phyloP scores from a whole-genome alignment of 2,329 filamentous ascomycete species.

The Orbilia blumenaviensis region DNA sequence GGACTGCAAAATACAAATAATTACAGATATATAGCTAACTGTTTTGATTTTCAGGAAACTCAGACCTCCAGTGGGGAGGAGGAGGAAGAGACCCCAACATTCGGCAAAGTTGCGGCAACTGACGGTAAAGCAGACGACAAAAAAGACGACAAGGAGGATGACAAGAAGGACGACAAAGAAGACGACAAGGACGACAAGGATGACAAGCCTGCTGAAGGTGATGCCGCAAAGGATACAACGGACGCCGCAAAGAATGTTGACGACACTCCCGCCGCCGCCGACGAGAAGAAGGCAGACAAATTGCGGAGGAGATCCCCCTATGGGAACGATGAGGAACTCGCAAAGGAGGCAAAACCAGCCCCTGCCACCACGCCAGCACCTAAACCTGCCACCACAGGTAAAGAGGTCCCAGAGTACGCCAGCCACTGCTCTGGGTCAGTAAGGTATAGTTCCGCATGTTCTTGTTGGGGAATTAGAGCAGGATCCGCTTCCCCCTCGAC shows the following conservation, averaged over 20 bases:
- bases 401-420: conserved; percentile 8
- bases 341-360: background rate
- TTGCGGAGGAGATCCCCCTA: background rate
- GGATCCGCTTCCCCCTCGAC: background rate
- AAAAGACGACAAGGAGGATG: too few species aligned
- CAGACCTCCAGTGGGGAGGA: background rate
- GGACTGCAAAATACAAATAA: background rate
- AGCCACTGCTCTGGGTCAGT: conserved; percentile 9
- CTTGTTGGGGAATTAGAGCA: conserved; percentile 35
- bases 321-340: background rate
- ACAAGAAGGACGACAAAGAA: background rate
- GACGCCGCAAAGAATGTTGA: background rate
- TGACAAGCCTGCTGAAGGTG: background rate
- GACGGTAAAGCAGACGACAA: too few species aligned
- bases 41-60: background rate
- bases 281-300: background rate
- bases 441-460: conserved; percentile 38
- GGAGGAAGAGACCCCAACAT: background rate
- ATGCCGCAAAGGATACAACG: background rate
- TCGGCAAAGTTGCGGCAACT: too few species aligned
- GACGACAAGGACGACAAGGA: background rate
- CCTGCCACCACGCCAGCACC: background rate
- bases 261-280: background rate
- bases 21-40: background rate
- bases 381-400: background rate